phyloP scores from a whole-genome alignment of 1,139 yeast species.

The Suhomyces guaymorum region DNA sequence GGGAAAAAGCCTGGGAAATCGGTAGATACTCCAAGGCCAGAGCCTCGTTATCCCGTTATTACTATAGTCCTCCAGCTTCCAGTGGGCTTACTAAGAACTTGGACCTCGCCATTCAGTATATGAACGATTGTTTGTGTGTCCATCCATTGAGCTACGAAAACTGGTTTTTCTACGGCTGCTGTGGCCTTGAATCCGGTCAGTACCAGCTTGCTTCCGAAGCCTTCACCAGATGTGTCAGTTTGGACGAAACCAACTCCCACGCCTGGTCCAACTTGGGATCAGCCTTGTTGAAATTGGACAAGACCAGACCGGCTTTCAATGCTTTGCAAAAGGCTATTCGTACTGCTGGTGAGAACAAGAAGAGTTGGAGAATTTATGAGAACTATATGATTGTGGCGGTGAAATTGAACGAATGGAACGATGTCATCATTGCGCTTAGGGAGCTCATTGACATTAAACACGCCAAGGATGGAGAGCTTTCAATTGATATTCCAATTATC shows the following conservation, averaged over 20 bases:
- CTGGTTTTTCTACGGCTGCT: constrained; percentile 92
- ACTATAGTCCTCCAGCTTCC: constrained; percentile 62
- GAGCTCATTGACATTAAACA: constrained; percentile 56
- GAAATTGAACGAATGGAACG: constrained; percentile 82
- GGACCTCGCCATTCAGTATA: constrained; percentile 59
- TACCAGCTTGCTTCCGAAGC: constrained; percentile 88
- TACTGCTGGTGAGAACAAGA: constrained; percentile 61
- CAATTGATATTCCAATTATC: constrained; percentile 74
- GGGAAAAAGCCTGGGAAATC: constrained; percentile 87
- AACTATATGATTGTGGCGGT: constrained; percentile 83
- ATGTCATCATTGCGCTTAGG: constrained; percentile 71
- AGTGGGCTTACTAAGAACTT: constrained; percentile 57
- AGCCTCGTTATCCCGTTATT: constrained; percentile 74
- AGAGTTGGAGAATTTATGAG: constrained; percentile 90
- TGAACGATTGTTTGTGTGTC: constrained; percentile 70
- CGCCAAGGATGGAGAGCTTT: constrained; percentile 56
- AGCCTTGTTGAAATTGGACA: constrained; percentile 64
- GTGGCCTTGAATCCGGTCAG: constrained; percentile 74
- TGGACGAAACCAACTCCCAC: constrained; percentile 79
- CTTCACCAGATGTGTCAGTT: constrained; percentile 83
- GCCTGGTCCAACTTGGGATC: constrained; percentile 97
- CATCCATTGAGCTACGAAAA: constrained; percentile 81
- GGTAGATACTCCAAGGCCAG: constrained; percentile 86
- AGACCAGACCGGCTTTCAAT: constrained; percentile 73
- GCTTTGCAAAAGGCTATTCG: constrained; percentile 80